Evolutionary conservation across 768 basidiomycete genomes (phyloP), one percentile per base, ranked within the genome.

Genomic region (Obba rivulosa): DNA sequence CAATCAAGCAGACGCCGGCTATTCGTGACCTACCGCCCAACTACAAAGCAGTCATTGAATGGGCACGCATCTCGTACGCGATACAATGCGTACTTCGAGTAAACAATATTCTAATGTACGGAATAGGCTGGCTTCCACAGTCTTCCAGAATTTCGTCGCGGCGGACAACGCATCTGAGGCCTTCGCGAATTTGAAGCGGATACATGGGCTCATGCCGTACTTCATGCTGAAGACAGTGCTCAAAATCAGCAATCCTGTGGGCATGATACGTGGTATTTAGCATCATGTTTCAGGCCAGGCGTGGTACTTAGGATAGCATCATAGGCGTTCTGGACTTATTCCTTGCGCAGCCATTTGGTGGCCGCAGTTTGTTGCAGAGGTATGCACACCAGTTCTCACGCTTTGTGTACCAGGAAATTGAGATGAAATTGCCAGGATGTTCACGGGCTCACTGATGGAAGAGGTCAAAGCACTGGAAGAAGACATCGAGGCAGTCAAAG

Each of bases 121-220:
- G 34, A 28, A 8, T 59, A 98, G 94, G 31, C 73, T 98, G 55
- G 96, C 96, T 0, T 95, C 96, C 4, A 94, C 96, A 2, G 84
- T 97, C 35, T 99, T 98, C 64, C 94, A 97, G 56, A 85, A 87
- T 34, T 94, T 92, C 58, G 81, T 96, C 24, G 96, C 96, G 0
- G 80, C 92, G 18, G 96, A 99, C 64, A 84, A 84, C 50, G 87
- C 92, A 4, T 93, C 92, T 4, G 89, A 95, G 56, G 86, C 85
- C 4, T 86, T 98, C 57, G 75, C 90, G 13, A 78, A 81, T 49
- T 68, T 99, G 51, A 98, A 97, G 70, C 79, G 94, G 41, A 79
- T 96, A 37, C 96, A 99, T 62, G 92, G 93, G 1, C 69, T 95
- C 44, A 96, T 98, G 91, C 96, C 96, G 4, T 99, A 99, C 65